These are phyloP conservation scores for Metschnikowia proteae DNA, from an alignment of 805 yeast genomes.

Conservation along the genomic window DNA sequence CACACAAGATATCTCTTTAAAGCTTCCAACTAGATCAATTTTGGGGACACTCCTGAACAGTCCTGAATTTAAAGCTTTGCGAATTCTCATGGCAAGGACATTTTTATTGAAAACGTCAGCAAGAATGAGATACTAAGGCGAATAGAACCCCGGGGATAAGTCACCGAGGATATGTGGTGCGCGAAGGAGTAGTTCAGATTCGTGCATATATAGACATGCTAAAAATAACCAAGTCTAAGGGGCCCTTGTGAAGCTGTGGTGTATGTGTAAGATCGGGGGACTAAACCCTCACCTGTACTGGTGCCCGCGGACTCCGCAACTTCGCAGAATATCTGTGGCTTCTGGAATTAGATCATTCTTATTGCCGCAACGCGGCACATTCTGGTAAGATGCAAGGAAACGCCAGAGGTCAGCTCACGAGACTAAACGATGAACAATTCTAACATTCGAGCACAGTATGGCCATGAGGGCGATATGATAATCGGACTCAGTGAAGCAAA, in stretches of 20 bases:
- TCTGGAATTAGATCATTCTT: background rate
- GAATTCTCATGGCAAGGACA: background rate
- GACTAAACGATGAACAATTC: background rate
- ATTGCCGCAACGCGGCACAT: background rate
- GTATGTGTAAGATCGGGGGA: background rate
- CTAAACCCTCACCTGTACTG: background rate
- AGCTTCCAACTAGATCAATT: background rate
- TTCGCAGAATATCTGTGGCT: background rate
- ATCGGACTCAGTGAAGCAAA: background rate
- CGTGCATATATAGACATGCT: too few relatives aligned
- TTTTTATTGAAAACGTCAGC: background rate
- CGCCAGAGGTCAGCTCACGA: background rate
- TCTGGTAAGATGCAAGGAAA: background rate
- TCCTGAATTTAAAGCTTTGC: background rate
- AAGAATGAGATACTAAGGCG: too few relatives aligned
- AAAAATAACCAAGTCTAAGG: too few relatives aligned
- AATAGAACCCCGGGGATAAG: too few relatives aligned
- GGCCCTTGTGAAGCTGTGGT: too few relatives aligned
- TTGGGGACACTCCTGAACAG: background rate
- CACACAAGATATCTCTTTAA: background rate
- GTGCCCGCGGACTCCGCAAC: background rate
- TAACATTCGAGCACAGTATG: background rate
- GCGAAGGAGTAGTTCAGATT: too few relatives aligned
- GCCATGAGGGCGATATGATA: background rate
- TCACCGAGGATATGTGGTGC: too few relatives aligned